Conservation (phyloP, 208 protist species). For the Acanthamoeba castellanii region DNA sequence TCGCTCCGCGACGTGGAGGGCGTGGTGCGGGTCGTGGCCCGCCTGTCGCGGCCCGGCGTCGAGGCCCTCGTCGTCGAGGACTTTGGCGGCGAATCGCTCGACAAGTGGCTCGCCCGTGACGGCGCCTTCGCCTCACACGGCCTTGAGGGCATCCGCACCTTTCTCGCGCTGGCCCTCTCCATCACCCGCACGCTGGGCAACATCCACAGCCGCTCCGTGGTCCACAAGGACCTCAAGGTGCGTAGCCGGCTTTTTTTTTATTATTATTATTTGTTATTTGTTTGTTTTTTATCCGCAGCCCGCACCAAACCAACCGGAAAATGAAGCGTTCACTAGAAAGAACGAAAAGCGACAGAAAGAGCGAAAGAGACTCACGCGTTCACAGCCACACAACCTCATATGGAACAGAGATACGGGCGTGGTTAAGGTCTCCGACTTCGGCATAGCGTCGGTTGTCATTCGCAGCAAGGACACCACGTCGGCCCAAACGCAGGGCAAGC, state of each 20-base stretch:
- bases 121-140: conserved; percentile 31
- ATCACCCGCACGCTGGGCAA: conserved; percentile 28
- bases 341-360: background rate
- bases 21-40: conserved; percentile 13
- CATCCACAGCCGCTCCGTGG: conserved; percentile 52
- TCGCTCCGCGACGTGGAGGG: conserved; percentile 15
- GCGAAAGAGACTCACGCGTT: background rate
- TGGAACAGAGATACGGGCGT: conserved; percentile 55
- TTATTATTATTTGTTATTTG: background rate
- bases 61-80: conserved; percentile 69
- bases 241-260: background rate
- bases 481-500: background rate
- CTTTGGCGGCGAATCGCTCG: conserved; percentile 61
- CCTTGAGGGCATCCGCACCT: background rate
- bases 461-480: conserved; percentile 70
- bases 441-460: conserved; percentile 39
- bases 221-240: conserved; percentile 73
- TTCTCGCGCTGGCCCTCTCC: conserved; percentile 32
- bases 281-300: background rate
- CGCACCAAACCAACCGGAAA: no score
- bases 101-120: conserved; percentile 70
- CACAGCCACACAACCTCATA: conserved; percentile 65
- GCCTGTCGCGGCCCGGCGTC: conserved; percentile 34
- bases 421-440: conserved; percentile 71
- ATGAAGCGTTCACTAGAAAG: background rate